Evolutionary conservation across 2,329 filamentous ascomycete genomes (phyloP).

Genomic region (Aspergillus phoenicis): DNA sequence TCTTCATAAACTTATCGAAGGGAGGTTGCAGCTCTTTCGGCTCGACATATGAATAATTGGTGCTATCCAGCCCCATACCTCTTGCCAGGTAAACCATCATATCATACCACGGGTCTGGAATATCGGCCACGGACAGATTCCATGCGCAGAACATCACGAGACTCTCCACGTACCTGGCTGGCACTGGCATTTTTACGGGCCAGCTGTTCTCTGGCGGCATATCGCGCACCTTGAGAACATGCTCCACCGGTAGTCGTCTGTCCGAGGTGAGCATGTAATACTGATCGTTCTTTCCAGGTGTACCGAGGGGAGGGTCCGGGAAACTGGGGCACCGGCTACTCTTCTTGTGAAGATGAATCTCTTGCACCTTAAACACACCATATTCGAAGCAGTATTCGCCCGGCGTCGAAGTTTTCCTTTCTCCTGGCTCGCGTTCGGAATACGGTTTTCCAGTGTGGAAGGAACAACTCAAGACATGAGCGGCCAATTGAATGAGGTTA

Average conservation of each 20-base stretch:
- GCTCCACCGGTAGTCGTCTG: background rate
- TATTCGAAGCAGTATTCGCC: too few species aligned
- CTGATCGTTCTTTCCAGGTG: background rate
- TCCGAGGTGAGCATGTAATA: background rate
- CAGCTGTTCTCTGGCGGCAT: background rate
- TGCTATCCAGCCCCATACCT: too few species aligned
- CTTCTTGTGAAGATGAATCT: too few species aligned
- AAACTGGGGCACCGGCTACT: background rate
- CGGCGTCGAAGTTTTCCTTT: too few species aligned
- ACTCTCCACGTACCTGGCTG: background rate
- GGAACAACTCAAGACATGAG: background rate
- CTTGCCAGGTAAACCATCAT: too few species aligned
- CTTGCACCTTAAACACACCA: too few species aligned
- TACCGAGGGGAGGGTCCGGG: background rate
- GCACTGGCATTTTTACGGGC: background rate
- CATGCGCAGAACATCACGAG: background rate
- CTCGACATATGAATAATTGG: too few species aligned
- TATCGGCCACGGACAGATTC: background rate
- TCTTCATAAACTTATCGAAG: too few species aligned
- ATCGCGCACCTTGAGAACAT: background rate
- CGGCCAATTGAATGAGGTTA: background rate
- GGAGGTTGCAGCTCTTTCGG: too few species aligned
- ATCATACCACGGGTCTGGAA: background rate
- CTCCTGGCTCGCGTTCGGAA: too few species aligned
- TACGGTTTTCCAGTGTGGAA: background rate